These are phyloP conservation scores for Lactifluus rugatus DNA, from an alignment of 768 basidiomycete species.

Conservation along the genomic window DNA sequence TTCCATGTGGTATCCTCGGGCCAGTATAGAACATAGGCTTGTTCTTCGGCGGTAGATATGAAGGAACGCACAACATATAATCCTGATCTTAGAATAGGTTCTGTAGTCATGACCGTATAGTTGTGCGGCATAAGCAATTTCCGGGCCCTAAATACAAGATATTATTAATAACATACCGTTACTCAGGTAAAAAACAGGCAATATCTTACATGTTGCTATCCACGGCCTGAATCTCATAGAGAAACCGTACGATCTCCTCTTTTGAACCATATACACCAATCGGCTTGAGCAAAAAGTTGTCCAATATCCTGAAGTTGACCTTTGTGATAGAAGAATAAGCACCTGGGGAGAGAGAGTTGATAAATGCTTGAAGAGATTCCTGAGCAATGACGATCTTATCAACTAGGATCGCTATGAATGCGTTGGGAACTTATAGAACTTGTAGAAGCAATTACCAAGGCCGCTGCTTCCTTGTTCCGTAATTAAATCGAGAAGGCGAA, in stretches of 20 bases:
- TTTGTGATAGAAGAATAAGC: slow-evolving; percentile 45
- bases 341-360: slow-evolving; percentile 40
- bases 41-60: slow-evolving; percentile 19
- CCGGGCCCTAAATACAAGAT: slow-evolving; percentile 14
- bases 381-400: slow-evolving; percentile 55
- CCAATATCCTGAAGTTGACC: slow-evolving; percentile 46
- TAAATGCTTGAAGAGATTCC: slow-evolving; percentile 37
- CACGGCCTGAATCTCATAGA: slow-evolving; percentile 30
- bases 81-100: slow-evolving; percentile 38
- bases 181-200: neutral
- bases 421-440: neutral
- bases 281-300: slow-evolving; percentile 37
- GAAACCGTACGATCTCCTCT: slow-evolving; percentile 37
- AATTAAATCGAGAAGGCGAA: slow-evolving; percentile 45
- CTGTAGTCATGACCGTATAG: slow-evolving; percentile 15
- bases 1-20: slow-evolving; percentile 53
- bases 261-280: slow-evolving; percentile 51
- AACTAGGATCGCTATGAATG: slow-evolving; percentile 27
- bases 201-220: slow-evolving; percentile 32
- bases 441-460: slow-evolving; percentile 31
- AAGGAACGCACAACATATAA: slow-evolving; percentile 33
- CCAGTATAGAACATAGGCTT: slow-evolving; percentile 49
- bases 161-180: no score
- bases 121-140: slow-evolving; percentile 17
- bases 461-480: slow-evolving; percentile 42